Conservation (phyloP, 129 eudicot species). For the Ambrosia trifida region DNA sequence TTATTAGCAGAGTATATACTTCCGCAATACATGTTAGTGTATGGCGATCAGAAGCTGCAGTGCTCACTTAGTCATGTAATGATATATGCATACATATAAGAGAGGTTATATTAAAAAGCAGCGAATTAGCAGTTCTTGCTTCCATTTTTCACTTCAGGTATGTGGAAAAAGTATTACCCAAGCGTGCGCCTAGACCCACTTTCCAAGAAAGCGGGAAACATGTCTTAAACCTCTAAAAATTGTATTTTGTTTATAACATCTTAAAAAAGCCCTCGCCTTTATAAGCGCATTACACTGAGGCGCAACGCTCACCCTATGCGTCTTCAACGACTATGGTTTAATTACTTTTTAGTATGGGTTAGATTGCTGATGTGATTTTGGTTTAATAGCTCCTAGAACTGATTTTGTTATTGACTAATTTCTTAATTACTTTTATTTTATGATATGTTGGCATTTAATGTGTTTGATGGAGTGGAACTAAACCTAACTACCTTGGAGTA, state of each 20-base stretch:
- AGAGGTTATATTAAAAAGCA: constrained; percentile 78
- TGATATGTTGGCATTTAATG: background rate
- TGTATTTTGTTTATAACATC: too few relatives aligned
- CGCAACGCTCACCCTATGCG: too few relatives aligned
- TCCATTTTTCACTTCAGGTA: constrained; percentile 84
- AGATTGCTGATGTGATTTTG: background rate
- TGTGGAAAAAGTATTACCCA: background rate
- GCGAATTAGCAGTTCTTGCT: constrained; percentile 75
- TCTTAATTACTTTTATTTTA: background rate
- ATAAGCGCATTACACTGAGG: too few relatives aligned
- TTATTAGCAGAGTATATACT: too few relatives aligned
- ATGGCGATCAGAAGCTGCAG: too few relatives aligned
- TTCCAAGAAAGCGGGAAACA: too few relatives aligned
- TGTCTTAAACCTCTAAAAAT: too few relatives aligned
- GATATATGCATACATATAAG: too few relatives aligned
- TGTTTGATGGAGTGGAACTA: constrained; percentile 69
- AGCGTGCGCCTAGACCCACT: too few relatives aligned
- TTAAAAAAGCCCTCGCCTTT: too few relatives aligned
- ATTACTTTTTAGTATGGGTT: background rate
- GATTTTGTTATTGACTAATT: background rate
- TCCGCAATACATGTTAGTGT: too few relatives aligned
- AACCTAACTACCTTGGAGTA: constrained; percentile 85
- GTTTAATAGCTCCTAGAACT: background rate
- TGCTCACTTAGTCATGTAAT: too few relatives aligned
- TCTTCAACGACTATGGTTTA: background rate